Conservation (phyloP, 2,329 filamentous ascomycete species). For the Aspergillus sp. region DNA sequence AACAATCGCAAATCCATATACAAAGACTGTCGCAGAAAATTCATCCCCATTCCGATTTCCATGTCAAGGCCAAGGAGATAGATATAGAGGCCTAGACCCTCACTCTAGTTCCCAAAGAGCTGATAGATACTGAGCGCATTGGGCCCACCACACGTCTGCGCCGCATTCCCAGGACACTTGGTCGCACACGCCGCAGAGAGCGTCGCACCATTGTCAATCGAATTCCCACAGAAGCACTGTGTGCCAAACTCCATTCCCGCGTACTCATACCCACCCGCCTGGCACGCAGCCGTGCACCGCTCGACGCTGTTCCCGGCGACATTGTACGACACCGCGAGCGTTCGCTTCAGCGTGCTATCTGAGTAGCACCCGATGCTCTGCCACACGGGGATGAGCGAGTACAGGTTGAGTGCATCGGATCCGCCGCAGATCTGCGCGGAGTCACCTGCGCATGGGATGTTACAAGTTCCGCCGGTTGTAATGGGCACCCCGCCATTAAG, state of each 20-base stretch:
- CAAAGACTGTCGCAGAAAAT: too few species aligned
- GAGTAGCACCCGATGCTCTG: conserved; percentile 29
- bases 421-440: conserved; percentile 40
- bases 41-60: too few species aligned
- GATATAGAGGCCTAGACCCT: neutral
- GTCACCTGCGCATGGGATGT: conserved; percentile 54
- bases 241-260: conserved; percentile 38
- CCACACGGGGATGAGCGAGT: conserved; percentile 24
- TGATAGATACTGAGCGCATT: conserved; percentile 28
- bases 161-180: conserved; percentile 49
- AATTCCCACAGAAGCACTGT: conserved; percentile 39
- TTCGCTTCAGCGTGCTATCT: conserved; percentile 26
- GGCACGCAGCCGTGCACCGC: conserved; percentile 35
- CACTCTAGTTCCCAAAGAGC: neutral
- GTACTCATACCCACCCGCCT: conserved; percentile 30
- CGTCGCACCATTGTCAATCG: conserved; percentile 28
- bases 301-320: conserved; percentile 32
- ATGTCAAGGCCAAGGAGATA: too few species aligned
- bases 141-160: conserved; percentile 41
- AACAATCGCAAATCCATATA: too few species aligned
- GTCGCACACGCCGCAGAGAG: conserved; percentile 51
- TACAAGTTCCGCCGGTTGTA: conserved; percentile 43
- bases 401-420: conserved; percentile 24
- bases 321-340: conserved; percentile 23
- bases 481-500: conserved; percentile 23